Base-by-base conservation (phyloP, 1,284 basidiomycete species). In the Cryptococcus maquisensis region DNA sequence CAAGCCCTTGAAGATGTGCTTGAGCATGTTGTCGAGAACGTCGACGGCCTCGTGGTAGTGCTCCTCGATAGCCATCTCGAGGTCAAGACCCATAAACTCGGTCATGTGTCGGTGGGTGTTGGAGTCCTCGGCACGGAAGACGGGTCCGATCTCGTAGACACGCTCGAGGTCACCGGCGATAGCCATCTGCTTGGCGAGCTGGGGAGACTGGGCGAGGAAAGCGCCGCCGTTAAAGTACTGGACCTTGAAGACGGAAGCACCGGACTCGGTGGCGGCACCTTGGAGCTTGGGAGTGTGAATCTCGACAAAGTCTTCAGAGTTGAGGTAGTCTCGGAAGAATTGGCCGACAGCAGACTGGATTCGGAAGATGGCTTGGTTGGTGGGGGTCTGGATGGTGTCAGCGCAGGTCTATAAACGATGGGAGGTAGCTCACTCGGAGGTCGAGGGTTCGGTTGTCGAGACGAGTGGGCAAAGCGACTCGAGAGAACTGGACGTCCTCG, bases 201-300 rank as follows among this genome's bases (percentile, higher is more conserved):
- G 96, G 42, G 96, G 96, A 47, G 87, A 91, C 77, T 99, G 96
- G 7, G 96, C 96, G 26, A 99, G 83, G 81, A 84, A 98, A 1
- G 96, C 96, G 62, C 79, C 83, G 20, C 91, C 86, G 81, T 98
- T 97, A 80, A 98, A 99, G 79, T 99, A 99, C 69, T 84, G 83
- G 50, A 99, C 92, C 81, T 94, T 94, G 83, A 99, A 99, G 39
- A 99, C 96, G 36, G 87, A 90, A 18, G 96, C 90, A 13, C 96
- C 96, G 36, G 87, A 91, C 78, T 98, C 96, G 7, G 96, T 98
- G 6, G 96, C 95, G 26, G 95, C 89, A 46, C 90, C 94, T 75
- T 98, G 94, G 7, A 99, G 83, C 78, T 98, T 99, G 16, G 96
- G 95, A 59, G 90, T 92, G 78, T 98, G 96, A 61, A 99, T 98